A percentile compares a stretch with the other conserved stretches of the same genome.
phyloP scores from a whole-genome alignment of 2,329 filamentous ascomycete species.

The Plectosphaerella sp. region DNA sequence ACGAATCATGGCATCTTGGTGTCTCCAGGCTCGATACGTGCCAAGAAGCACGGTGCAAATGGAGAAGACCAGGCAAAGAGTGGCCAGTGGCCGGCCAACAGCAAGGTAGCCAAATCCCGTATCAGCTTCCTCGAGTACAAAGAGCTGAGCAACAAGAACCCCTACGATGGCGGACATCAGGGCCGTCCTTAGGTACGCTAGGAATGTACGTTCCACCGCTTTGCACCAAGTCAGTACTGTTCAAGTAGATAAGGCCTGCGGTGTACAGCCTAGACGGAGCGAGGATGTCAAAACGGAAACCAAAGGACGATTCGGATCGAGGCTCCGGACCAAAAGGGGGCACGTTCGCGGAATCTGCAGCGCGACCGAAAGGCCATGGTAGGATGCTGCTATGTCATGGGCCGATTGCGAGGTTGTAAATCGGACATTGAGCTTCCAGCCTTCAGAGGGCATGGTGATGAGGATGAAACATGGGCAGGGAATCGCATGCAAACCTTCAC shows the following conservation, averaged over 20 bases:
- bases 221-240: conserved; percentile 1
- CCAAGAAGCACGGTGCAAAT: conserved; percentile 28
- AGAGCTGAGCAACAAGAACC: conserved; percentile 63
- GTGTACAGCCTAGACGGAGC: neutral
- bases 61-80: conserved; percentile 33
- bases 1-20: conserved; percentile 21
- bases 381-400: too few relatives aligned
- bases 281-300: neutral
- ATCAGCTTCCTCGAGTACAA: conserved; percentile 42
- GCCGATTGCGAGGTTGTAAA: too few relatives aligned
- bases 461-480: too few relatives aligned
- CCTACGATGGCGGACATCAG: conserved; percentile 64
- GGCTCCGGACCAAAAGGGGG: neutral
- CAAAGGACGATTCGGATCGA: neutral
- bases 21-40: conserved; percentile 22
- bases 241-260: neutral
- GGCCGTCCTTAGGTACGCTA: conserved; percentile 69
- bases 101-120: conserved; percentile 51
- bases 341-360: neutral
- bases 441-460: too few relatives aligned
- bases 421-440: too few relatives aligned
- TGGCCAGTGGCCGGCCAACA: conserved; percentile 55
- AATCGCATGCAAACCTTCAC: too few relatives aligned
- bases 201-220: conserved; percentile 73
- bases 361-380: too few relatives aligned